A percentile compares a stretch with the other conserved stretches of the same genome.
Evolutionary conservation across 805 yeast genomes (phyloP).

Genomic region (Cyberlindnera veronae): DNA sequence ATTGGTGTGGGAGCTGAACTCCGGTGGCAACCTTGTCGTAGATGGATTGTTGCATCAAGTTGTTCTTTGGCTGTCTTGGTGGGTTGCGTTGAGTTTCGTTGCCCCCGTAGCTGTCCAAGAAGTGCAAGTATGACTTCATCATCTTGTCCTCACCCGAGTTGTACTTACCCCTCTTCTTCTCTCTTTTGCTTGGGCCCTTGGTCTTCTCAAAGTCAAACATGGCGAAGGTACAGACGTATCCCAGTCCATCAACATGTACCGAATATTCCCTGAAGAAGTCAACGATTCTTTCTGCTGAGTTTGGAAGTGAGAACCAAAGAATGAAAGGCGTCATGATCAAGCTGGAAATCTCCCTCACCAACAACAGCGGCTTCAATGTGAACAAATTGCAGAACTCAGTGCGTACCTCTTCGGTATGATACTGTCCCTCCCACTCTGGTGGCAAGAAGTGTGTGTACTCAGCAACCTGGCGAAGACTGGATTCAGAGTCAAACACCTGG

Average conservation of each 20-base stretch:
- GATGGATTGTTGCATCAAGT: constrained; percentile 9
- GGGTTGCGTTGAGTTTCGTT: constrained; percentile 32
- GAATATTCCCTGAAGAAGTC: constrained; percentile 91
- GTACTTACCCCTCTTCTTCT: constrained; percentile 34
- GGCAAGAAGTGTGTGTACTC: constrained; percentile 92
- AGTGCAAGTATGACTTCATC: constrained; percentile 87
- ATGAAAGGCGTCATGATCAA: constrained; percentile 83
- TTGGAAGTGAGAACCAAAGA: constrained; percentile 80
- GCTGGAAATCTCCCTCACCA: constrained; percentile 77
- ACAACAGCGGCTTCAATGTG: constrained; percentile 65
- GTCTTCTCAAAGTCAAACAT: constrained; percentile 78
- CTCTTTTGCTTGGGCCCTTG: constrained; percentile 35
- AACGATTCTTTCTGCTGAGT: constrained; percentile 67
- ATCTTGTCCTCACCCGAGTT: constrained; percentile 69
- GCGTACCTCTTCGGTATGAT: constrained; percentile 83
- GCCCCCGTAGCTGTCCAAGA: constrained; percentile 77
- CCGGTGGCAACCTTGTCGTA: constrained; percentile 6
- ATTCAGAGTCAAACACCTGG: constrained; percentile 89
- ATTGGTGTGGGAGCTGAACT: constrained; percentile 4
- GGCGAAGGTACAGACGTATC: constrained; percentile 92
- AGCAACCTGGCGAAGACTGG: constrained; percentile 72
- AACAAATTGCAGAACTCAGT: constrained; percentile 76
- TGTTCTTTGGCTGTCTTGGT: constrained; percentile 6
- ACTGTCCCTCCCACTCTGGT: constrained; percentile 75
- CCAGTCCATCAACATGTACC: constrained; percentile 90